Evolutionary conservation across 768 basidiomycete species (phyloP).

Genomic region (Lactifluus volemus): DNA sequence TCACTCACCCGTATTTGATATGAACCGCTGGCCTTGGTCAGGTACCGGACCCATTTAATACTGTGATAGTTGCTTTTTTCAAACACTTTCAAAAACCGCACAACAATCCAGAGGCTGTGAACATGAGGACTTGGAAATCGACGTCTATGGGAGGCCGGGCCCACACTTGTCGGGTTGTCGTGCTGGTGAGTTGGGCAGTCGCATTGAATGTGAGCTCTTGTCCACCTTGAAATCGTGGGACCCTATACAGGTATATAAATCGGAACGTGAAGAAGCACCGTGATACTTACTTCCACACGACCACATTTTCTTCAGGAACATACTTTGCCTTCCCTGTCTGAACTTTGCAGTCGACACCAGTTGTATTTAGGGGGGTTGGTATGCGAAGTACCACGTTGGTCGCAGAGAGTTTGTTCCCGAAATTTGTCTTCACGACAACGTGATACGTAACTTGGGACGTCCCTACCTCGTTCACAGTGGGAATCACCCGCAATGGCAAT

Average conservation of each 20-base stretch:
- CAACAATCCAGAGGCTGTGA: slow-evolving; percentile 92
- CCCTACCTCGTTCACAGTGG: slow-evolving; percentile 89
- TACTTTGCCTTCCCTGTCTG: slow-evolving; percentile 95
- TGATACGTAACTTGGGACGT: slow-evolving; percentile 89
- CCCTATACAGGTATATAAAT: slow-evolving; percentile 38
- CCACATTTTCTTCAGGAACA: slow-evolving; percentile 89
- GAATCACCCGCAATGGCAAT: slow-evolving; percentile 80
- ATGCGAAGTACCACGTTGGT: slow-evolving; percentile 89
- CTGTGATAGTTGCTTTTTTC: slow-evolving; percentile 93
- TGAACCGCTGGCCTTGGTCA: slow-evolving; percentile 86
- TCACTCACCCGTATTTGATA: slow-evolving; percentile 88
- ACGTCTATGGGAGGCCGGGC: slow-evolving; percentile 96
- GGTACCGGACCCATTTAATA: slow-evolving; percentile 92
- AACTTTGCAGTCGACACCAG: slow-evolving; percentile 86
- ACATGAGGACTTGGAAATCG: slow-evolving; percentile 99
- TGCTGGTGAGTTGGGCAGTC: slow-evolving; percentile 74
- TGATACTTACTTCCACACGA: slow-evolving; percentile 89
- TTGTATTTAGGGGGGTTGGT: slow-evolving; percentile 94
- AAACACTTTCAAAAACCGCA: slow-evolving; percentile 96
- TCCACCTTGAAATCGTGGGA: slow-evolving; percentile 87
- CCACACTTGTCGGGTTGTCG: slow-evolving; percentile 93
- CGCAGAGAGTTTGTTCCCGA: slow-evolving; percentile 86
- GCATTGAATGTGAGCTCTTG: slow-evolving; percentile 83
- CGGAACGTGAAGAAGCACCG: background rate
- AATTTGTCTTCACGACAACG: slow-evolving; percentile 80